Evolutionary conservation across 768 basidiomycete genomes (phyloP).

Genomic region (Auriscalpium vulgare): DNA sequence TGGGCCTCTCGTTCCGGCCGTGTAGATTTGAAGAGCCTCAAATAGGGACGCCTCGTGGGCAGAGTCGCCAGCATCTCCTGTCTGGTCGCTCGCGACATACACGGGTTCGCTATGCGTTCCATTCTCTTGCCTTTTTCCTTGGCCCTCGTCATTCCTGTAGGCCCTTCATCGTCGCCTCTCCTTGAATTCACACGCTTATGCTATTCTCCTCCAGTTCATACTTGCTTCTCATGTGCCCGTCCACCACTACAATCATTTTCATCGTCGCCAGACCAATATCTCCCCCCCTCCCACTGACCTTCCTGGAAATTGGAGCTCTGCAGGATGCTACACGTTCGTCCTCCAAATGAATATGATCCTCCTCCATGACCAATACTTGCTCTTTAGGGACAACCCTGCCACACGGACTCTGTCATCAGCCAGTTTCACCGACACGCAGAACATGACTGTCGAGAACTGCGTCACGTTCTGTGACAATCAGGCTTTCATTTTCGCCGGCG

Average conservation of each 20-base stretch:
- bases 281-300: slow-evolving; percentile 38
- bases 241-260: slow-evolving; percentile 1
- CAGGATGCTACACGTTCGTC: slow-evolving; percentile 56
- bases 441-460: slow-evolving; percentile 57
- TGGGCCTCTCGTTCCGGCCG: not conserved
- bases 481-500: slow-evolving; percentile 56
- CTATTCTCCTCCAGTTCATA: not conserved
- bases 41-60: not conserved
- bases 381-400: slow-evolving; percentile 44
- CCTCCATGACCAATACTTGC: slow-evolving; percentile 29
- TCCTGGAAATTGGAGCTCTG: slow-evolving; percentile 46
- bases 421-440: slow-evolving; percentile 33
- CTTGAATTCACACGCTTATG: not conserved
- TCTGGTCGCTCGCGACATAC: not conserved
- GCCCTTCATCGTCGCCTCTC: slow-evolving; percentile 12
- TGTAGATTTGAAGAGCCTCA: not conserved
- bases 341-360: not conserved
- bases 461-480: slow-evolving; percentile 37
- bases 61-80: not conserved
- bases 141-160: slow-evolving; percentile 32
- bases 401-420: slow-evolving; percentile 50
- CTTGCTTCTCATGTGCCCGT: not conserved
- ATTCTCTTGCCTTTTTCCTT: slow-evolving; percentile 18
- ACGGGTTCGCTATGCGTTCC: not conserved
- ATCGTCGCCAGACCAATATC: slow-evolving; percentile 13